Conservation (phyloP, 2,329 filamentous ascomycete genomes). For the Cadophora sp. region DNA sequence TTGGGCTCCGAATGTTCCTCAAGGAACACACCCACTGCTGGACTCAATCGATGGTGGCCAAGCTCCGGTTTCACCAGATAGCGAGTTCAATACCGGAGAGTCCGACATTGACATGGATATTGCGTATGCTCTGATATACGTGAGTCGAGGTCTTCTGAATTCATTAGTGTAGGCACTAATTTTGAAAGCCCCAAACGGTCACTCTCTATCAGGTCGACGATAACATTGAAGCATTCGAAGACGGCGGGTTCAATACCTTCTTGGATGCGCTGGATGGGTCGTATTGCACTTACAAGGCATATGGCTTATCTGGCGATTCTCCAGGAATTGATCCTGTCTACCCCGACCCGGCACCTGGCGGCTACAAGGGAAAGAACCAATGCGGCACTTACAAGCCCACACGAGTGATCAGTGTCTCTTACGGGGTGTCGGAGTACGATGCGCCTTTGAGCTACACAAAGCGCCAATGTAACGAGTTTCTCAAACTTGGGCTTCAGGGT, state of each 20-base stretch:
- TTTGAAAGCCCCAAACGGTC: slow-evolving; percentile 52
- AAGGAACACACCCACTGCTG: too few species aligned
- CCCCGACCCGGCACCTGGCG: slow-evolving; percentile 41
- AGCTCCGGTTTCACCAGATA: too few species aligned
- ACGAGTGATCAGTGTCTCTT: slow-evolving; percentile 62
- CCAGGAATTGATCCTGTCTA: slow-evolving; percentile 45
- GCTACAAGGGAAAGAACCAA: slow-evolving; percentile 49
- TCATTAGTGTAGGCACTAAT: slow-evolving; percentile 5
- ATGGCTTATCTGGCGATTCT: slow-evolving; percentile 32
- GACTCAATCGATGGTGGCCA: too few species aligned
- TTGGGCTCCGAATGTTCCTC: too few species aligned
- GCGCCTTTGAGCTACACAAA: slow-evolving; percentile 54
- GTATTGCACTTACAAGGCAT: slow-evolving; percentile 48
- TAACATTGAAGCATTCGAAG: slow-evolving; percentile 24
- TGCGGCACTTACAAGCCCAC: slow-evolving; percentile 54
- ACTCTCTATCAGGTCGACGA: slow-evolving; percentile 55
- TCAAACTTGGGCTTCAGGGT: slow-evolving; percentile 60
- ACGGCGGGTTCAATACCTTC: slow-evolving; percentile 37
- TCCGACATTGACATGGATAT: slow-evolving; percentile 50
- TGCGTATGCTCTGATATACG: slow-evolving; percentile 53
- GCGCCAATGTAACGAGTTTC: slow-evolving; percentile 60
- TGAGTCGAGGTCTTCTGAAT: slow-evolving; percentile 35
- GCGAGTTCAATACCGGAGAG: slow-evolving; percentile 32
- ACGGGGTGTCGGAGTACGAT: slow-evolving; percentile 57
- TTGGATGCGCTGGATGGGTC: slow-evolving; percentile 52